Evolutionary conservation across 169 alveolate genomes (phyloP), one percentile per base, ranked within the genome.

Genomic region (Cryptosporidium ubiquitum): DNA sequence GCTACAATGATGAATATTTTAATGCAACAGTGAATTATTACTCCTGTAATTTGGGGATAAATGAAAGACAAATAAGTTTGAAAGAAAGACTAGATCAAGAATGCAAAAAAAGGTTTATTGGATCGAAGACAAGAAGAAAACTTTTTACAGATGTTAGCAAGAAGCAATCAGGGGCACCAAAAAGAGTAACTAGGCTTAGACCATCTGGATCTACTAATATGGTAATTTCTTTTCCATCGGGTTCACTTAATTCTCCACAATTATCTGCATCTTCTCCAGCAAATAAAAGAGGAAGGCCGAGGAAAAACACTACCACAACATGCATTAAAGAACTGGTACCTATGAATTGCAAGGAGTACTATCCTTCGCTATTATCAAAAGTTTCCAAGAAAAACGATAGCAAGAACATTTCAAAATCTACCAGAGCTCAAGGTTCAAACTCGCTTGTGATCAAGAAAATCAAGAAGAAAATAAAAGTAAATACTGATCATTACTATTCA

Each of bases 101-200:
- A 31, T 64, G 10, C 12, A 14, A 14, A 9, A 64, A 64, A 7
- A 31, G 31, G 26, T 60, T 29, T 0, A 26, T 5, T 9, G 89
- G 89, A 12, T 79, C 89, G 1, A 79, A 61, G 61, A 79, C 89
- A 16, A 20, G 37, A 5, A 37, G 64, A 40, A 79, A 79, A 60
- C 7, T 26, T 1, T 20, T 16, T 10, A 5, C 61, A 9, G 35
- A 64, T 0, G 74, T 49, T 31, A 58, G 52, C 6, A 79, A 47
- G 35, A 42, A 52, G 47, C 58, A 60, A 10, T 23, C 89, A 0
- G 89, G 89, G 6, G 89, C 89, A 5, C 89, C 89, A 60, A 79
- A 79, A 61, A 79, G 89, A 40, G 68, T 35, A 37, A 79, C 89
- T 18, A 79, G 89, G 26, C 49, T 79, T n/a, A 58, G 89, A 61